phyloP scores from a whole-genome alignment of 148 eudicot species.

The Selenicereus undatus region DNA sequence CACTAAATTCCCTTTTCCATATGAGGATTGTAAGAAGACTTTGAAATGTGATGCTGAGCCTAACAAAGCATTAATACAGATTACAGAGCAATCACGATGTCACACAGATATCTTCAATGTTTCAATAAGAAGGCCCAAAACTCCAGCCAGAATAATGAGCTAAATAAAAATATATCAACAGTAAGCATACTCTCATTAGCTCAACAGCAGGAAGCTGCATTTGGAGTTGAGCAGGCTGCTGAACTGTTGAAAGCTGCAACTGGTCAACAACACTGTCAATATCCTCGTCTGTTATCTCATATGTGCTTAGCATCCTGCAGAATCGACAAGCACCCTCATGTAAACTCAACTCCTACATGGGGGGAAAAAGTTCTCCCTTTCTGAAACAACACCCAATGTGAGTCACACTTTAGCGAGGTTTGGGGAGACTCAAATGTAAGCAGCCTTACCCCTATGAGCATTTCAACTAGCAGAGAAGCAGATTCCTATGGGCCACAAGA shows the following conservation, averaged over 20 bases:
- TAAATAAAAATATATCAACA: not conserved
- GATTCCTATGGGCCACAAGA: not conserved
- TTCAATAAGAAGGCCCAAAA: slow-evolving; percentile 10
- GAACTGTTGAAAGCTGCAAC: slow-evolving; percentile 45
- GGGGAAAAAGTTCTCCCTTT: not conserved
- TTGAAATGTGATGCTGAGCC: not conserved
- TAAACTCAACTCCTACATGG: not conserved
- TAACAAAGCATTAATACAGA: not conserved
- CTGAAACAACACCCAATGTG: not conserved
- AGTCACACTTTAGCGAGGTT: no score
- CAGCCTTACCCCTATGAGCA: no score
- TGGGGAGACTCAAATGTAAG: no score
- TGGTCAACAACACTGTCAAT: slow-evolving; percentile 52
- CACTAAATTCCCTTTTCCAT: not conserved
- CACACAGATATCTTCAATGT: not conserved
- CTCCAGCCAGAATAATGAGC: not conserved
- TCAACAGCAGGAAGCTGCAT: slow-evolving; percentile 86
- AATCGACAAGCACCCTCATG: not conserved
- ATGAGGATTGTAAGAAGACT: not conserved
- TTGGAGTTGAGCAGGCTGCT: slow-evolving; percentile 71
- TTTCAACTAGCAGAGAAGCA: no score
- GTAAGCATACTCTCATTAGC: slow-evolving; percentile 66
- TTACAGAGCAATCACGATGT: not conserved
- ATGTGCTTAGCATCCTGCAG: slow-evolving; percentile 78
- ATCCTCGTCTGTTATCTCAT: slow-evolving; percentile 79